Base-by-base conservation (phyloP, 2,329 filamentous ascomycete genomes). In the Ophiobolus disseminans region DNA sequence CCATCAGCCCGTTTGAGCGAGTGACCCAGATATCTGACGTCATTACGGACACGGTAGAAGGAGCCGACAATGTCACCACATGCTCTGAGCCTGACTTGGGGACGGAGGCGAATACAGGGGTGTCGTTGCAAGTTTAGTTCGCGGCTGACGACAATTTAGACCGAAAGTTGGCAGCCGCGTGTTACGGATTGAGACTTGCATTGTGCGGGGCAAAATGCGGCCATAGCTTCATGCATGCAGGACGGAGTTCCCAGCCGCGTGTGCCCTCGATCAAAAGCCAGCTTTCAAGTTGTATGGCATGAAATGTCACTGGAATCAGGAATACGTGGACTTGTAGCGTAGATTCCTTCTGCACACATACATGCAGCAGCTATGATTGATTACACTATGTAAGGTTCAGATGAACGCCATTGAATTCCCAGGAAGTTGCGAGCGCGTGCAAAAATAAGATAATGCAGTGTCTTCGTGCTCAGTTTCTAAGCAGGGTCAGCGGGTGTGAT, bases 391-490 rank as follows among this genome's bases (percentile, higher is more conserved):
- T 56, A 50, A 37, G 36, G 42, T 53, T 45, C 50, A 49, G 42
- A 46, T 51, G 45, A 66, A 69, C 60, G 65, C 66, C 66, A 40
- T 55, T n/a, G n/a, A n/a, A n/a, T n/a, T n/a, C n/a, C n/a, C n/a
- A n/a, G n/a, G n/a, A n/a, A n/a, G n/a, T n/a, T n/a, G n/a, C n/a
- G n/a, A n/a, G n/a, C n/a, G n/a, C n/a, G n/a, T n/a, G n/a, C n/a
- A n/a, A n/a, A n/a, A n/a, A n/a, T n/a, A n/a, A n/a, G n/a, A n/a
- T n/a, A n/a, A n/a, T n/a, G n/a, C n/a, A n/a, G n/a, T n/a, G n/a
- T n/a, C n/a, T n/a, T n/a, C n/a, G n/a, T n/a, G 26, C 35, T 68
- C 53, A 72, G 58, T 72, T 72, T 26, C 69, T 72, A 45, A 14
- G n/a, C 2, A 25, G 21, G 31, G 50, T 70, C 38, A 69, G 65